phyloP scores from a whole-genome alignment of 352 stramenopile genomes.

The Phytophthora cajani region DNA sequence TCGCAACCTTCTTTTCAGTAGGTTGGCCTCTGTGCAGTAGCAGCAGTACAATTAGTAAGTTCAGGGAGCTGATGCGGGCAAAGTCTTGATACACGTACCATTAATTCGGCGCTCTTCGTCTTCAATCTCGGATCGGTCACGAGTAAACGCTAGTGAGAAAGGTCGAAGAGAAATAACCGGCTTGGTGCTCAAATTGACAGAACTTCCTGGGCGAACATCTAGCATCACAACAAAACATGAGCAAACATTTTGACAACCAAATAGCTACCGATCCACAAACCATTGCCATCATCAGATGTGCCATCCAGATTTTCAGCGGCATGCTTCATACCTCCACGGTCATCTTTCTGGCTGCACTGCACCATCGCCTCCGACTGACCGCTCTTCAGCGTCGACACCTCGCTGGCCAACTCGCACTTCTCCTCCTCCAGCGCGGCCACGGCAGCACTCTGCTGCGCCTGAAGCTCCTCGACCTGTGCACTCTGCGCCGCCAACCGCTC shows the following conservation, averaged over 20 bases:
- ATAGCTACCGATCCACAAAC: too few relatives aligned
- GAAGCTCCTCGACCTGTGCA: not conserved
- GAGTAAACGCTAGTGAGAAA: slow-evolving; percentile 32
- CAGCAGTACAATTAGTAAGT: not conserved
- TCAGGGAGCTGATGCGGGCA: not conserved
- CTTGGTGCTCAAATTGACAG: not conserved
- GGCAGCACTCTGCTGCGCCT: too few relatives aligned
- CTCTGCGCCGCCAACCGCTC: slow-evolving; percentile 20
- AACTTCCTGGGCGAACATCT: not conserved
- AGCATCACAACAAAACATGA: not conserved
- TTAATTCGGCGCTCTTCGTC: slow-evolving; percentile 43
- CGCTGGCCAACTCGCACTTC: too few relatives aligned
- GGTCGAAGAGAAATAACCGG: not conserved
- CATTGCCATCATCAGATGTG: too few relatives aligned
- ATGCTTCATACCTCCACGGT: not conserved
- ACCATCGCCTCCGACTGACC: slow-evolving; percentile 13
- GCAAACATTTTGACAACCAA: not conserved
- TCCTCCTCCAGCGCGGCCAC: too few relatives aligned
- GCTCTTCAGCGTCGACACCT: slow-evolving; percentile 7
- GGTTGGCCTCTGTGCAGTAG: slow-evolving; percentile 39
- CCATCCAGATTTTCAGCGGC: too few relatives aligned
- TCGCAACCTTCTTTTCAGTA: slow-evolving; percentile 45
- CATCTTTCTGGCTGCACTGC: slow-evolving; percentile 9
- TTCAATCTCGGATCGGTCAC: slow-evolving; percentile 43
- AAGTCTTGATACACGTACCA: slow-evolving; percentile 19